A percentile compares a stretch with the other conserved stretches of the same genome.
Conservation (phyloP, 202 grass and related monocot species). For the Setaria viridis region DNA sequence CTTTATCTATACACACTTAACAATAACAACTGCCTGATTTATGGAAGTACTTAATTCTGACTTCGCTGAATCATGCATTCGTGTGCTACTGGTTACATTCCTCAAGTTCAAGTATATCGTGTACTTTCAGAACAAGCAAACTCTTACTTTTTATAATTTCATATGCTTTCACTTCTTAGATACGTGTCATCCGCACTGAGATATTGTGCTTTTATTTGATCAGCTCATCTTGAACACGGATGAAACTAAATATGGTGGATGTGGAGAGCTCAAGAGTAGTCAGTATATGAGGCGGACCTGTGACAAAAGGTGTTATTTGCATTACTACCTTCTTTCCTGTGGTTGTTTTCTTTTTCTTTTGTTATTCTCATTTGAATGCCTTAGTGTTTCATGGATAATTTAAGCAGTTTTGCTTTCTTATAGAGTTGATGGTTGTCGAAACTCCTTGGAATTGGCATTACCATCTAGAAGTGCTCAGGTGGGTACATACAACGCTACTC, state of each 20-base stretch:
- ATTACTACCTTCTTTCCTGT: conserved; percentile 21
- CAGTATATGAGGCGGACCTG: conserved; percentile 67
- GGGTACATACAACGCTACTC: conserved; percentile 19
- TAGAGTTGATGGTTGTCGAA: conserved; percentile 78
- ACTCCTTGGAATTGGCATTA: conserved; percentile 80
- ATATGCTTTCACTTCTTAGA: neutral
- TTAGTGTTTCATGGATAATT: conserved; percentile 17
- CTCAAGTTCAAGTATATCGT: neutral
- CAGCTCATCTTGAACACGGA: conserved; percentile 89
- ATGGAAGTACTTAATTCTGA: neutral
- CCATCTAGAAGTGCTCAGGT: conserved; percentile 98
- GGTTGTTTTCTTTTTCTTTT: neutral
- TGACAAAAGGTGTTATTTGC: conserved; percentile 69
- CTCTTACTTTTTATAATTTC: neutral
- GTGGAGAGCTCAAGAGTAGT: conserved; percentile 61
- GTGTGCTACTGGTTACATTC: neutral
- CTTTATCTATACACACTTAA: too few relatives aligned
- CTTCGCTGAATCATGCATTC: neutral
- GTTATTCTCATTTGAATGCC: conserved; percentile 4
- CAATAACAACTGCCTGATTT: neutral
- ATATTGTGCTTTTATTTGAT: conserved; percentile 17
- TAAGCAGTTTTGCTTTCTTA: conserved; percentile 29
- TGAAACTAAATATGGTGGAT: conserved; percentile 85
- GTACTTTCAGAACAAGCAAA: neutral
- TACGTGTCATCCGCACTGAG: neutral